phyloP scores from a whole-genome alignment of 345 rosid species.

The Mallotus nudiflorus region DNA sequence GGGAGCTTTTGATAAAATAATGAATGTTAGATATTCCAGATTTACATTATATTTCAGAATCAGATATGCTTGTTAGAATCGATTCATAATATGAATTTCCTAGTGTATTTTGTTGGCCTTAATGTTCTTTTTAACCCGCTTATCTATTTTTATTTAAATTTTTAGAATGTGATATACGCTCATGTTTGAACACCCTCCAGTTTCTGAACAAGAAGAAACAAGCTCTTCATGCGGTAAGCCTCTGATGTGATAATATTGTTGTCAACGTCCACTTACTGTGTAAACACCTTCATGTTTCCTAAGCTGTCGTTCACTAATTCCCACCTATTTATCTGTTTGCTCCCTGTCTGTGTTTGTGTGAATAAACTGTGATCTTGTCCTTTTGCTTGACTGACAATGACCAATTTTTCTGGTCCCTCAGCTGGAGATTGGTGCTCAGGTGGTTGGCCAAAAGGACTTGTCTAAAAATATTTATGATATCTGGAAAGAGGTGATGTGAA shows the following conservation, averaged over 20 bases:
- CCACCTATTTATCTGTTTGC: background rate
- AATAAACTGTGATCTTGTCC: background rate
- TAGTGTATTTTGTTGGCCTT: background rate
- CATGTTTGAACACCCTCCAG: constrained; percentile 95
- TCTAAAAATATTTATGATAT: constrained; percentile 81
- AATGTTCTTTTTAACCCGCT: constrained; percentile 1
- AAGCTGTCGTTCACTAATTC: background rate
- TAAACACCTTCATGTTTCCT: background rate
- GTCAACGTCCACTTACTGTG: background rate
- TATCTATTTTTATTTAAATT: constrained; percentile 23
- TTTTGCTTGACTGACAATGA: constrained; percentile 17
- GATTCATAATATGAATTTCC: background rate
- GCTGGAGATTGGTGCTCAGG: constrained; percentile 84
- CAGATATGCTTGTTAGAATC: constrained; percentile 2
- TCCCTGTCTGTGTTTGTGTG: background rate
- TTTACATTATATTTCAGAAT: background rate
- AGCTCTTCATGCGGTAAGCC: constrained; percentile 74
- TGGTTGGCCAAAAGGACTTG: constrained; percentile 88
- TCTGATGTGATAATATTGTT: constrained; percentile 4
- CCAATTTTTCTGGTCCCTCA: constrained; percentile 36
- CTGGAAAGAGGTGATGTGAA: constrained; percentile 83
- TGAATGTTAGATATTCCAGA: background rate
- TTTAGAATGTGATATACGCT: constrained; percentile 91
- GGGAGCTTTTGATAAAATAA: background rate
- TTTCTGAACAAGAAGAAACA: constrained; percentile 91